These are phyloP conservation scores for Cercospora sp. DNA, from an alignment of 2,329 filamentous ascomycete species.

Conservation along the genomic window DNA sequence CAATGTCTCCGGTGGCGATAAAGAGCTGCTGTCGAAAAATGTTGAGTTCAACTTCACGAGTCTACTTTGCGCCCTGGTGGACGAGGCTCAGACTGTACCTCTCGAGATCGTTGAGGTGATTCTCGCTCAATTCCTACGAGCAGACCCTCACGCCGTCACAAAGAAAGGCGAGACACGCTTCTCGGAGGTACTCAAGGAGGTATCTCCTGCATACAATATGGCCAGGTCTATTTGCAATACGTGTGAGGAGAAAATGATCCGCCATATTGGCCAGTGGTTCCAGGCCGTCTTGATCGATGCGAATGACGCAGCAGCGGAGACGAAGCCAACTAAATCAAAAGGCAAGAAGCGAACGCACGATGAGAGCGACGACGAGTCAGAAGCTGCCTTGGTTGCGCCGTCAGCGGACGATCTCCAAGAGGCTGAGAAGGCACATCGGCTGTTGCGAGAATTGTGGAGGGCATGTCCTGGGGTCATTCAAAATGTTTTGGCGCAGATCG, in stretches of 20 bases:
- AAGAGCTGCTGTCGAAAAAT: constrained; percentile 85
- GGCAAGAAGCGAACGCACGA: constrained; percentile 41
- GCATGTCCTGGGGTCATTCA: constrained; percentile 84
- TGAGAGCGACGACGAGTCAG: constrained; percentile 47
- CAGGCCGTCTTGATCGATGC: constrained; percentile 94
- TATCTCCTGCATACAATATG: constrained; percentile 93
- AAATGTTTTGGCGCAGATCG: constrained; percentile 91
- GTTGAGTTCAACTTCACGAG: constrained; percentile 91
- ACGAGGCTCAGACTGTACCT: constrained; percentile 77
- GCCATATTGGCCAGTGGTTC: constrained; percentile 93
- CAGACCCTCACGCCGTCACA: constrained; percentile 62
- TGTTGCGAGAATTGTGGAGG: constrained; percentile 91
- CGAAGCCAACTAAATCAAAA: constrained; percentile 54
- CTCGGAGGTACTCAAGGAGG: constrained; percentile 65
- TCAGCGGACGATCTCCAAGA: constrained; percentile 85
- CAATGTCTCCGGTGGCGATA: constrained; percentile 70
- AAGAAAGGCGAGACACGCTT: constrained; percentile 48
- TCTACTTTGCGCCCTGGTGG: constrained; percentile 79
- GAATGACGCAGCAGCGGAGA: constrained; percentile 42
- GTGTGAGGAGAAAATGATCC: constrained; percentile 90
- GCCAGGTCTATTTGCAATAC: constrained; percentile 90
- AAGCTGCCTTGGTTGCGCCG: constrained; percentile 49
- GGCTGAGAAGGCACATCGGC: constrained; percentile 81
- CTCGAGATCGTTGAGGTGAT: constrained; percentile 86
- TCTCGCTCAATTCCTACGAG: constrained; percentile 91